These are phyloP conservation scores for Leishmania tarentolae DNA, from an alignment of 208 protist genomes.

Conservation along the genomic window DNA sequence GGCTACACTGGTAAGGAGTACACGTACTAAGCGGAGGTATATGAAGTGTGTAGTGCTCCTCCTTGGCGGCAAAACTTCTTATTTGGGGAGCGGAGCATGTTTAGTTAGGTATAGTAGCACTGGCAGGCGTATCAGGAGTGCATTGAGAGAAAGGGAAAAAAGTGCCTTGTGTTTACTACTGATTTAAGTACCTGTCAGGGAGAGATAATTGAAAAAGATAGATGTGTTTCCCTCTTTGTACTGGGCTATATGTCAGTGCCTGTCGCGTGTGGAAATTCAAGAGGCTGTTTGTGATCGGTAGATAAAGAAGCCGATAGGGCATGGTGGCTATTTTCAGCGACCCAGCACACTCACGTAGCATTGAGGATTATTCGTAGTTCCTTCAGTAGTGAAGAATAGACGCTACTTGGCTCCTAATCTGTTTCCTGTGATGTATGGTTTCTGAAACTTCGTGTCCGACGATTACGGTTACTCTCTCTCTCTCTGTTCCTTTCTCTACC, in stretches of 20 bases:
- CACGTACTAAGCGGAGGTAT: conserved; percentile 60
- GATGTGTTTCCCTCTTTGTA: background rate
- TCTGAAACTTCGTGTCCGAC: background rate
- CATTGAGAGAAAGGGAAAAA: background rate
- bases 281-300: background rate
- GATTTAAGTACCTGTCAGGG: background rate
- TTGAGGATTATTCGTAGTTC: background rate
- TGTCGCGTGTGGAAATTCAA: background rate
- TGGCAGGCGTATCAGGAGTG: background rate
- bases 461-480: background rate
- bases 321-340: background rate
- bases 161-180: background rate
- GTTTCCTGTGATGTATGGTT: background rate
- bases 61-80: too few relatives aligned
- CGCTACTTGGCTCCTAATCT: background rate
- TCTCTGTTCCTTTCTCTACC: background rate
- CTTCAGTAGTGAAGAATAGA: background rate
- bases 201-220: background rate
- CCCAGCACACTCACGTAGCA: background rate
- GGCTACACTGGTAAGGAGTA: conserved; percentile 90
- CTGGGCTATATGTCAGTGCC: background rate
- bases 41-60: background rate
- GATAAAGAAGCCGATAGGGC: background rate
- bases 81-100: too few relatives aligned
- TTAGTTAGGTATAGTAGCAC: background rate